These are phyloP conservation scores for Scutellaria barbata DNA, from an alignment of 257 asterid species.

Conservation along the genomic window DNA sequence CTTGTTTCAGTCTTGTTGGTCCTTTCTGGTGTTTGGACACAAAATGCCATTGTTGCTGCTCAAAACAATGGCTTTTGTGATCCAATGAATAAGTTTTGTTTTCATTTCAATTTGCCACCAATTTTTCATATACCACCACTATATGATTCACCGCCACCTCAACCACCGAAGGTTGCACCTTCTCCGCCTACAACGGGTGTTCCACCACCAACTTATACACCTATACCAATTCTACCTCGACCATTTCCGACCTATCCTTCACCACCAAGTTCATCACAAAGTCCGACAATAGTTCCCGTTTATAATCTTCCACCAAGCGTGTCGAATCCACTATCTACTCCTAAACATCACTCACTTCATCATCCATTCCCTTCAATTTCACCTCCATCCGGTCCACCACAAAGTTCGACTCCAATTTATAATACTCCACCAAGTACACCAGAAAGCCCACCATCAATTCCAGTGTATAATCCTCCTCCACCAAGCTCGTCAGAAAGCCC, in stretches of 20 bases:
- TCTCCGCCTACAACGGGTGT: neutral
- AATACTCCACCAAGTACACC: neutral
- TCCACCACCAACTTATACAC: neutral
- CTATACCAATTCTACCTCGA: constrained; percentile 6
- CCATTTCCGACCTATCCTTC: constrained; percentile 16
- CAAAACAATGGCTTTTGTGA: neutral
- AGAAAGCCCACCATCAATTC: neutral
- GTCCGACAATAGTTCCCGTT: neutral
- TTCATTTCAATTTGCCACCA: constrained; percentile 20
- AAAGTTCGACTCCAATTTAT: neutral
- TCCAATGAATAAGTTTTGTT: constrained; percentile 7
- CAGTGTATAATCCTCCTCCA: neutral
- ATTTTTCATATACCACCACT: constrained; percentile 1
- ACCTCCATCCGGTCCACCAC: neutral
- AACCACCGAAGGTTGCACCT: constrained; percentile 6
- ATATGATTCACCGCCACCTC: constrained; percentile 3
- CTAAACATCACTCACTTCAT: neutral
- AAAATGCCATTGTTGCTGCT: constrained; percentile 16
- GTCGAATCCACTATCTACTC: neutral
- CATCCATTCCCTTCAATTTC: neutral
- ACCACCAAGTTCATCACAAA: neutral
- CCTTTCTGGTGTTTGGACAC: constrained; percentile 8
- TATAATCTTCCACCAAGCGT: neutral
- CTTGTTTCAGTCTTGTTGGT: constrained; percentile 11
- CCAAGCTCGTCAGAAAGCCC: neutral